Conservation (phyloP, 371 early-diverging fungal species). For the Rhizopus stolonifer region DNA sequence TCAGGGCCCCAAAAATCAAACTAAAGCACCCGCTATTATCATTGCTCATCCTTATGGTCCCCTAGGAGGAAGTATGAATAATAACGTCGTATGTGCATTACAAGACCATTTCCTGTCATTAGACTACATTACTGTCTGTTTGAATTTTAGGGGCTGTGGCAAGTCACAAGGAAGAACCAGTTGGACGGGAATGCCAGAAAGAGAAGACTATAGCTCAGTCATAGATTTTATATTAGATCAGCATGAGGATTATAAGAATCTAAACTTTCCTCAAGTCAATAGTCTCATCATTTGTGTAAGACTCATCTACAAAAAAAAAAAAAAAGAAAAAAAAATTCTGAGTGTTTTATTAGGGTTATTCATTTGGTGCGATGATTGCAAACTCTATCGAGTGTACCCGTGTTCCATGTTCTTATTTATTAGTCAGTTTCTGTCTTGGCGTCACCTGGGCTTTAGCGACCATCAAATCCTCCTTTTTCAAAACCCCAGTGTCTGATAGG, state of each 20-base stretch:
- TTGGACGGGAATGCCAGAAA: conserved; percentile 59
- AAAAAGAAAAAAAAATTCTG: too few species aligned
- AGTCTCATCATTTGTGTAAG: conserved; percentile 13
- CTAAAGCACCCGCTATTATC: conserved; percentile 28
- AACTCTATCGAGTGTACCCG: conserved; percentile 21
- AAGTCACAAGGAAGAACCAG: conserved; percentile 54
- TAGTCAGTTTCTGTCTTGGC: conserved; percentile 41
- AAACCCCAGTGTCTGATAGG: conserved; percentile 4
- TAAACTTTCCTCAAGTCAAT: conserved; percentile 2
- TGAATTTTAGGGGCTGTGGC: conserved; percentile 62
- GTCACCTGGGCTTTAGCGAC: conserved; percentile 45
- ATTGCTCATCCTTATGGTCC: conserved; percentile 53
- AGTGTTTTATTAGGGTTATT: conserved; percentile 52
- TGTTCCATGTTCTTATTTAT: conserved; percentile 28
- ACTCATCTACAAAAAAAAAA: too few species aligned
- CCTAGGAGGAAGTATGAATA: conserved; percentile 44
- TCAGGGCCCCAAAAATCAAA: neutral
- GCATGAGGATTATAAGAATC: neutral
- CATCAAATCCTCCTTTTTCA: conserved; percentile 27
- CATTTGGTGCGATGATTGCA: conserved; percentile 52
- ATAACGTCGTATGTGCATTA: conserved; percentile 44
- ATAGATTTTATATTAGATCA: conserved; percentile 32
- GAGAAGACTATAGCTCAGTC: conserved; percentile 53
- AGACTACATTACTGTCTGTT: conserved; percentile 33
- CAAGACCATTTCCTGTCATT: conserved; percentile 26